A percentile compares a stretch with the other conserved stretches of the same genome.
Conservation (phyloP, 768 basidiomycete species). For the Lyophyllum decastes region DNA sequence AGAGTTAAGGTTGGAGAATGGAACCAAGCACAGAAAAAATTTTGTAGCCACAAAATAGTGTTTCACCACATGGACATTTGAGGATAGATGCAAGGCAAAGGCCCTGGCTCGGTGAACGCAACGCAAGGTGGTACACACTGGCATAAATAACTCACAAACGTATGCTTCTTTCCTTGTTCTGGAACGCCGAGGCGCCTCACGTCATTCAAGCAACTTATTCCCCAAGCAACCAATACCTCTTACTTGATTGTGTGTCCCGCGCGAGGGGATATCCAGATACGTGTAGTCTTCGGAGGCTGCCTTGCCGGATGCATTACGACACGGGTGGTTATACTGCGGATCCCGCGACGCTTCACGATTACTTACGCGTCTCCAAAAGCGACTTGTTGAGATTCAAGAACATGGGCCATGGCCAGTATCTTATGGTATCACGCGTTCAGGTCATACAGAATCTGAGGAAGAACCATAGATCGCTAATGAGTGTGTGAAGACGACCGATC, state of each 20-base stretch:
- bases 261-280: neutral
- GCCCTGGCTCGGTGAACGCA: neutral
- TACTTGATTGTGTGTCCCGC: neutral
- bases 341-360: neutral
- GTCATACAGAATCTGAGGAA: neutral
- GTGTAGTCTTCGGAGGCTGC: neutral
- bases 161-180: neutral
- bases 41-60: neutral
- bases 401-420: too few relatives aligned
- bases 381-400: neutral
- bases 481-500: conserved; percentile 3
- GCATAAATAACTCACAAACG: neutral
- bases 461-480: conserved; percentile 5
- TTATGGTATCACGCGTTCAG: neutral
- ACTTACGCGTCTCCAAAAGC: neutral
- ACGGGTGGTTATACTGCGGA: neutral
- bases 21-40: neutral
- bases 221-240: neutral
- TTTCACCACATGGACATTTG: neutral
- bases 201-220: neutral
- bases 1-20: neutral
- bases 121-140: neutral
- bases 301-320: neutral
- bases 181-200: neutral
- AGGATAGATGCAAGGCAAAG: neutral